Percentiles rank a stretch among this genome's conserved stretches.
These are phyloP conservation scores for Erysimum pusillum DNA, from an alignment of 441 rosid genomes.

Conservation along the genomic window DNA sequence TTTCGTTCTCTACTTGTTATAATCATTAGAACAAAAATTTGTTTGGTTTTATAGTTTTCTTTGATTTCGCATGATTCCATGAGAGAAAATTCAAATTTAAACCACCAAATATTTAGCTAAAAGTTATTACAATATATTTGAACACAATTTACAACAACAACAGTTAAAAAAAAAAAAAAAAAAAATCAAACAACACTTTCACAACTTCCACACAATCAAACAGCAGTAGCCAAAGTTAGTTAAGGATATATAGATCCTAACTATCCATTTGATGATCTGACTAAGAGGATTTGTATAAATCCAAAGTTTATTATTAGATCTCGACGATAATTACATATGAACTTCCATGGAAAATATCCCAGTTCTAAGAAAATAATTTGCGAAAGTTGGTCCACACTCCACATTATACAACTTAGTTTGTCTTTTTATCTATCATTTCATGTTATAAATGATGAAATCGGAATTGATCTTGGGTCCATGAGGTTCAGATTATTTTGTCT, in stretches of 20 bases:
- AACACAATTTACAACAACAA: background rate
- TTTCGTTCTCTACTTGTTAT: background rate
- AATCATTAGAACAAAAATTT: background rate
- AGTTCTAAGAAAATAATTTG: background rate
- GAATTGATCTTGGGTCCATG: constrained; percentile 36
- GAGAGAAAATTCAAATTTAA: background rate
- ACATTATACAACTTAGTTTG: constrained; percentile 16
- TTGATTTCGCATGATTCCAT: background rate
- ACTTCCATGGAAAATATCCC: background rate
- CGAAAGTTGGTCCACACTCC: constrained; percentile 20
- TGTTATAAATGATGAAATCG: constrained; percentile 14
- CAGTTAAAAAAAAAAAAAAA: background rate
- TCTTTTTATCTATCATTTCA: background rate
- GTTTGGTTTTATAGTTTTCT: background rate
- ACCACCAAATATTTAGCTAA: background rate
- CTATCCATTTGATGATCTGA: background rate
- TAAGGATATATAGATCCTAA: background rate
- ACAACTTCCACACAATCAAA: background rate
- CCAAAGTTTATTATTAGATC: background rate
- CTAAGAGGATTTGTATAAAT: background rate
- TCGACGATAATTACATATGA: background rate
- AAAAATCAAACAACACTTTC: background rate
- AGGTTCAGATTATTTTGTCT: constrained; percentile 36
- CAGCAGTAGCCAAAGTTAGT: too few species aligned
- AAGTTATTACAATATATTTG: background rate